Base-by-base conservation (phyloP, 176 grass and related monocot species). In the Guadua angustifolia region DNA sequence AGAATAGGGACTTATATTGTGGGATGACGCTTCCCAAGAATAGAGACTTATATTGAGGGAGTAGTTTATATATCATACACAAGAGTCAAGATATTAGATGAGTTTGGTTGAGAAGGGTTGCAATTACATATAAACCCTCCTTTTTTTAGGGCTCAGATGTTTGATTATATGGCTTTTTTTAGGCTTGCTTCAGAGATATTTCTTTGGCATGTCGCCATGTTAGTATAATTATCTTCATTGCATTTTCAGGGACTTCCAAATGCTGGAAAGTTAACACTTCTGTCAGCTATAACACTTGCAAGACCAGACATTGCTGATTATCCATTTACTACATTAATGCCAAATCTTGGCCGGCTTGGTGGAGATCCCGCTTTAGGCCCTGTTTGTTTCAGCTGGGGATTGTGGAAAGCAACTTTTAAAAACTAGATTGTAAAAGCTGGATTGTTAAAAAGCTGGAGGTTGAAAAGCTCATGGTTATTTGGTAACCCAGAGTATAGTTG, bases 191-290 rank as follows among this genome's bases (percentile, higher is more conserved):
- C 29, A 16, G 47, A 21, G 57, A 4, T 85, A 81, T 71, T 81
- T 56, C 17, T 36, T 75, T 63, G 17, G 9, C 62, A 76, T 65
- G 0, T 69, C 5, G 0, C 5, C 35, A 44, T 70, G 72, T 62
- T 77, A 17, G 22, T 74, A 43, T 89, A 53, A 15, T 7, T 22
- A 3, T 77, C 45, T 71, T 81, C 49, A 35, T 57, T 78, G 16
- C 66, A 59, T 64, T 49, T 81, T 74, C 47, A 98, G 95, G 95
- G 95, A 71, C 95, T 98, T 73, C 95, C 95, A n/a, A 98, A 98
- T 90, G 95, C 95, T 86, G 95, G 95, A 78, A 98, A 98, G 80
- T 98, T 93, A 78, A 98, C 95, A 71, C 95, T 98, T 92, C 77
- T 98, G 67, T 88, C 95, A 81, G 83, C 93, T 79, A 87, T 95